Base-by-base conservation (phyloP, 345 rosid genomes). In the Isatis tinctoria region DNA sequence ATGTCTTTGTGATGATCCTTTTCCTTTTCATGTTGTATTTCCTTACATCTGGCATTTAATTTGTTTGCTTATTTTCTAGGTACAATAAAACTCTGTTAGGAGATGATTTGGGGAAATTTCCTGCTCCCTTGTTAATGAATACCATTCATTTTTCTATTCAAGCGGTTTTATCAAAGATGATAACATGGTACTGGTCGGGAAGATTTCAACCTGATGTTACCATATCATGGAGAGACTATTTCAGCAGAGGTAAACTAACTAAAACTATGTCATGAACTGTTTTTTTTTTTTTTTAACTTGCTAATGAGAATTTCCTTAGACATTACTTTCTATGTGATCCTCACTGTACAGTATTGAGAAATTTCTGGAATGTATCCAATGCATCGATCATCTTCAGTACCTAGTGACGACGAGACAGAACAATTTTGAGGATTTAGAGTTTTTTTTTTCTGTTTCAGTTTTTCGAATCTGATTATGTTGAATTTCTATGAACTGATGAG, bases 41-140 rank as follows among this genome's bases (percentile, higher is more conserved):
- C 68, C 65, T 28, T 68, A 53, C 60, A 27, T 5, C 57, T 54
- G 4, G 65, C 70, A 53, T 68, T 53, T 44, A 60, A 11, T 30
- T 22, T 56, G 62, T 28, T 53, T 53, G 53, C 60, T 73, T 53
- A 6, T 45, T 33, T 78, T 49, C 8, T 63, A 96, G 99, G 88
- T 92, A 96, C 78, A 92, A 90, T 78, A 96, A 92, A 87, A 96
- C 99, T 51, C 83, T 96, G 36, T 79, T 90, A 74, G 99, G 99
- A 78, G 97, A 96, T 83, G 83, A 96, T 78, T 62, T 96, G 84
- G 99, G 99, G 67, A 92, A 80, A 74, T 96, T 92, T 72, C 99
- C 99, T 0, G 99, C 99, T 76, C 99, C 99, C 44, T 81, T 96
- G 60, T 80, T 92, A 86, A 96, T 96, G 98, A 96, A 92, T 82